Evolutionary conservation across 768 basidiomycete genomes (phyloP).

Genomic region (Xerocomellus intermedius): DNA sequence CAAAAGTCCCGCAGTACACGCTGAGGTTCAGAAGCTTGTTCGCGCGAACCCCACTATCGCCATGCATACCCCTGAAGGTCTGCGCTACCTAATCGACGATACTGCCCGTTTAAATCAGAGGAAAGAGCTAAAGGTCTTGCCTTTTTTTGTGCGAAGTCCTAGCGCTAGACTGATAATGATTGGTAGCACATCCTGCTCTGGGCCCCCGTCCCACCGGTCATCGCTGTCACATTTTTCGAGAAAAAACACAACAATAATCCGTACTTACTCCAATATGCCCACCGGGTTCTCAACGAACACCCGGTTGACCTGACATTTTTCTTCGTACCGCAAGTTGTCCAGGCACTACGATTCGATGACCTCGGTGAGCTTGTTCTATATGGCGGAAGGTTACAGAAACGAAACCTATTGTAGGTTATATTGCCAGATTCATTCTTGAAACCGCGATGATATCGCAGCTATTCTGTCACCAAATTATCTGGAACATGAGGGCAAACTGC

Average conservation of each 20-base stretch:
- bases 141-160: not conserved
- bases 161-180: not conserved
- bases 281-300: conserved; percentile 92
- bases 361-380: conserved; percentile 53
- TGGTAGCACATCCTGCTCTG: conserved; percentile 81
- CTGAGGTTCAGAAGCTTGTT: conserved; percentile 76
- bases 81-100: conserved; percentile 79
- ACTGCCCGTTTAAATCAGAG: conserved; percentile 52
- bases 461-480: conserved; percentile 99
- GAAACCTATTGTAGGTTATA: conserved; percentile 63
- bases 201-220: conserved; percentile 82
- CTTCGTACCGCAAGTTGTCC: conserved; percentile 98
- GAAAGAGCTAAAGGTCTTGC: conserved; percentile 71
- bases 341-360: conserved; percentile 88
- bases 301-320: conserved; percentile 96
- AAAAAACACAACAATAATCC: conserved; percentile 82
- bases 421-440: conserved; percentile 93
- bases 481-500: conserved; percentile 99
- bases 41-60: conserved; percentile 68
- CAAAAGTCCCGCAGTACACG: conserved; percentile 59
- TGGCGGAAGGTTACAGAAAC: not conserved
- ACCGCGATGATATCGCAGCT: conserved; percentile 95
- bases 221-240: conserved; percentile 83
- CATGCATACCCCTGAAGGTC: conserved; percentile 75
- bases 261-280: conserved; percentile 89